A percentile compares a stretch with the other conserved stretches of the same genome.
Conservation (phyloP, 257 asterid species). For the Nicotiana noctiflora region DNA sequence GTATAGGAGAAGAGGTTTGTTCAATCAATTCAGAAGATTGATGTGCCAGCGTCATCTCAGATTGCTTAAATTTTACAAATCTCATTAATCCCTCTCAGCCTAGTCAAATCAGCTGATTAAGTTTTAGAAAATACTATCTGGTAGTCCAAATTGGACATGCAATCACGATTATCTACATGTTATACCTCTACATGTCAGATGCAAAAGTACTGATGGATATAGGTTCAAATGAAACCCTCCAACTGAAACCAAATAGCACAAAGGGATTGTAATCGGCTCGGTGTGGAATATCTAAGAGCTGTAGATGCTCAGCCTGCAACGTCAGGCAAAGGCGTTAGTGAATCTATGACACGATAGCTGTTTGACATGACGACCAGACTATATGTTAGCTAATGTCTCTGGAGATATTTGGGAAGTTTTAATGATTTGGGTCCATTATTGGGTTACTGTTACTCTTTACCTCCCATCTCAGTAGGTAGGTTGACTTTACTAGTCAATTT, state of each 20-base stretch:
- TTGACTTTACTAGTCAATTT: background rate
- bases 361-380: background rate
- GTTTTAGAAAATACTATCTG: background rate
- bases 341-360: background rate
- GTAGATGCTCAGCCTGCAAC: background rate
- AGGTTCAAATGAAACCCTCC: background rate
- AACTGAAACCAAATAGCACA: background rate
- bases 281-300: background rate
- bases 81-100: background rate
- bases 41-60: background rate
- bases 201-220: background rate
- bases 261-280: background rate
- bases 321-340: background rate
- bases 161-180: background rate
- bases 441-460: too few species aligned
- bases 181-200: background rate
- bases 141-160: background rate
- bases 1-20: background rate
- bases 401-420: background rate
- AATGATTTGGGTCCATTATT: background rate
- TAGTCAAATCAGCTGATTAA: background rate
- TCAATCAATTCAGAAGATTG: background rate
- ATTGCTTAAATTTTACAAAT: background rate
- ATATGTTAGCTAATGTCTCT: background rate
- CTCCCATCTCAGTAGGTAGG: background rate